Base-by-base conservation (phyloP, 176 grass and related monocot species). In the Aegilops umbellulata region DNA sequence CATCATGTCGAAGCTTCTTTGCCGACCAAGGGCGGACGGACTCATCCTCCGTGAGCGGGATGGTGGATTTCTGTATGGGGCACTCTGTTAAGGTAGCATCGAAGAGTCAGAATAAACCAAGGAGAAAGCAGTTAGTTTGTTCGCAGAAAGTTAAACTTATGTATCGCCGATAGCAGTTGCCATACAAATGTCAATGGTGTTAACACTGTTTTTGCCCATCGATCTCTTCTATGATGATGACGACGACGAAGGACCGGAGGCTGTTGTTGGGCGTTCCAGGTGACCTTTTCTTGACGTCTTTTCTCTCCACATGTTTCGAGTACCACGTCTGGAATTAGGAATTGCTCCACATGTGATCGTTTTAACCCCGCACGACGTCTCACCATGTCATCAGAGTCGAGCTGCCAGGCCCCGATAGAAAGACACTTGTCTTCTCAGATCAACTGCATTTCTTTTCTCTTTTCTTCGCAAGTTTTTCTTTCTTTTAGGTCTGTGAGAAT, bases 91-190 rank as follows among this genome's bases (percentile, higher is more conserved):
- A 17, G 70, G 11, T 84, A 87, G 89, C 6, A 60, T 60, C 20
- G 34, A 76, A 81, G 62, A 55, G 76, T 61, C 23, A 19, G 74
- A 87, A 91, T 91, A 91, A 91, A 91, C 76, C 26, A 30, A 38
- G 47, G 79, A 61, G 42, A 53, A 71, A 24, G 67, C 74, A 63
- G 60, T 68, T 74, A 25, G 60, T 65, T 46, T 8, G 36, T 65
- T 46, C 2, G 63, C 16, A 46, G 11, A 20, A 75, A 53, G 60
- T 39, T 2, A 36, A 78, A 0, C 20, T 78, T 14, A 49, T 87
- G 80, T 90, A 67, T 76, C 25, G 2, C 16, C 0, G 10, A 29
- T 38, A 69, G 68, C 46, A 35, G 19, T 76, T 7, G 10, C 66
- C 44, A 58, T 74, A 46, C 36, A 61, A 34, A 49, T 78, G 36